Evolutionary conservation across 371 early-diverging fungal species (phyloP), one percentile per base, ranked within the genome.

Genomic region (Mortierella sp.): DNA sequence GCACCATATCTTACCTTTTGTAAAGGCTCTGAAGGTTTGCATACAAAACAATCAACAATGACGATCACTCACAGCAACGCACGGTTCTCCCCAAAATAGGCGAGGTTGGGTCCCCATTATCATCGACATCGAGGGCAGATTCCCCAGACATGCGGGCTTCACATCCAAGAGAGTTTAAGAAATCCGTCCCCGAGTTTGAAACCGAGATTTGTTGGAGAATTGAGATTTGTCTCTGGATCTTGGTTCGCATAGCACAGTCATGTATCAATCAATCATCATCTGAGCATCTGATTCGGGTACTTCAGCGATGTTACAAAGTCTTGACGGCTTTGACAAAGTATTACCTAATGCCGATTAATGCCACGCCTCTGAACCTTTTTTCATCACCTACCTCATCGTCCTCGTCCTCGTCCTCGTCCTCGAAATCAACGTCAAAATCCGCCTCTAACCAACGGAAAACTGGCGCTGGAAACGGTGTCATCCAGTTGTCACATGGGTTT

Each of bases 161-260:
- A 3, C 58, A 47, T n/a, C 48, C 19, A 4, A 38, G 38, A 7
- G 38, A 33, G 38, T 3, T 5, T 4, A 77, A 65, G 58, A 78
- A 64, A 13, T 55, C 79, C 2, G 55, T 74, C 10, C 50, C 63
- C 21, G 73, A 75, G 32, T 71, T 81, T 38, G 82, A 81, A 60
- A 66, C 64, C 0, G 76, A 81, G 33, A 72, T 81, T 22, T 81
- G 82, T 28, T 75, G 82, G 82, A 36, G 76, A 48, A 47, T 81
- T 13, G 82, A 81, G 47, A 69, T 70, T 9, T 81, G 82, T 52
- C 63, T 76, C 16, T 81, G 82, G 82, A 52, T 76, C 38, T 47
- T 81, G 45, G 76, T 69, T 24, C 82, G 82, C 33, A 75, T 81
- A n/a, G 36, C 72, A 7, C 76, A 72, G 57, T 43, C 82, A 2